These are phyloP conservation scores for Tilletia caries DNA, from an alignment of 1,284 basidiomycete genomes.

Conservation along the genomic window DNA sequence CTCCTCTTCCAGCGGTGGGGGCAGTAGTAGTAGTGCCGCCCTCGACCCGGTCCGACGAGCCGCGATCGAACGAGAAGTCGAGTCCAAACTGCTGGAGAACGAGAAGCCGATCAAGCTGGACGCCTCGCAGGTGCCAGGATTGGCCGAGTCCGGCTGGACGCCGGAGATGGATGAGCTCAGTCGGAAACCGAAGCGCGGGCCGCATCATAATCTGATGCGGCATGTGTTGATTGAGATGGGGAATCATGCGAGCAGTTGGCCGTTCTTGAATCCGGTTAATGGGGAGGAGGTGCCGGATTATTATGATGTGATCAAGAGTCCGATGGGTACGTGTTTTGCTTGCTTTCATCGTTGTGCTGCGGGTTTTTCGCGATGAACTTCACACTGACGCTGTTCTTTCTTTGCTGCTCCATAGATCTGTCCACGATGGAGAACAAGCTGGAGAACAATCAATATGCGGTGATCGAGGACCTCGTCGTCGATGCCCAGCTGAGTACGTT, in stretches of 20 bases:
- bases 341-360: no score
- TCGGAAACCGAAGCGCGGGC: constrained; percentile 61
- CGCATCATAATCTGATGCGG: constrained; percentile 69
- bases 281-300: constrained; percentile 82
- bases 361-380: no score
- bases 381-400: neutral
- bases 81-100: constrained; percentile 24
- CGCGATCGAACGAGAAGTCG: constrained; percentile 9
- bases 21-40: neutral
- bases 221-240: constrained; percentile 79
- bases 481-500: constrained; percentile 62
- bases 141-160: constrained; percentile 83
- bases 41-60: neutral
- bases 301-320: constrained; percentile 81
- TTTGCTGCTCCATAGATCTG: constrained; percentile 65
- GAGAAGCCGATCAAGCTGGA: constrained; percentile 39
- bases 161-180: constrained; percentile 76
- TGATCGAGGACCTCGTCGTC: constrained; percentile 71
- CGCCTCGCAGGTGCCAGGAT: constrained; percentile 41
- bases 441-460: constrained; percentile 70
- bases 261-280: constrained; percentile 79
- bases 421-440: constrained; percentile 89
- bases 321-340: constrained; percentile 72
- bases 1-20: neutral
- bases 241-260: constrained; percentile 78